These are phyloP conservation scores for Glebionis coronaria DNA, from an alignment of 129 eudicot species.

Conservation along the genomic window DNA sequence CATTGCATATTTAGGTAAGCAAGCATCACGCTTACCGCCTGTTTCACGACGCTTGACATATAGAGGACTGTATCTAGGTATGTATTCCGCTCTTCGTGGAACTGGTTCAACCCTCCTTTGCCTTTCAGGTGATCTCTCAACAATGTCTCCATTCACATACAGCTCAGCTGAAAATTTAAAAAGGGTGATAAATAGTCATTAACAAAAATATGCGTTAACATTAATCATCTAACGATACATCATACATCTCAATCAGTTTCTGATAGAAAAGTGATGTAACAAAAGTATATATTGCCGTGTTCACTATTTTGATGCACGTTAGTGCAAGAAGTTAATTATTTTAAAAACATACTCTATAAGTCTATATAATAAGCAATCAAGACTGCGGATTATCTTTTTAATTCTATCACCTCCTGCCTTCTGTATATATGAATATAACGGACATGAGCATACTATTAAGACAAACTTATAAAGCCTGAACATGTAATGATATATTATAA, in stretches of 20 bases:
- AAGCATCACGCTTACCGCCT: conserved; percentile 33
- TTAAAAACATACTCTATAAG: not conserved
- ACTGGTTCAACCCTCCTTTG: conserved; percentile 97
- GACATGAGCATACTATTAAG: not conserved
- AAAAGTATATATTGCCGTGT: not conserved
- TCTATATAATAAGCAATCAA: not conserved
- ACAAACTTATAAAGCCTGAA: not conserved
- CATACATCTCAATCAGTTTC: not conserved
- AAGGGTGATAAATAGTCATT: not conserved
- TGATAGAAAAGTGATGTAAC: not conserved
- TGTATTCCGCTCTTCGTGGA: conserved; percentile 80
- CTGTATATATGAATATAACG: not conserved
- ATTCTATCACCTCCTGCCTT: not conserved
- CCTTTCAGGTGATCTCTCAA: conserved; percentile 90
- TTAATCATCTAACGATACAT: not conserved
- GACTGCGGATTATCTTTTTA: not conserved
- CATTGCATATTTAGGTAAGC: conserved; percentile 8
- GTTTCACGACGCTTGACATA: conserved; percentile 90
- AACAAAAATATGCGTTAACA: not conserved
- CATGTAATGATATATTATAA: not conserved
- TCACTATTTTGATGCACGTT: not conserved
- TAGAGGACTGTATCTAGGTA: conserved; percentile 94
- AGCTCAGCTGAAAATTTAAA: conserved; percentile 68
- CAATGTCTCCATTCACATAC: conserved; percentile 93
- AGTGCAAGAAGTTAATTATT: not conserved